phyloP scores from a whole-genome alignment of 164 flowering plant species.

The Liriodendron chinense region DNA sequence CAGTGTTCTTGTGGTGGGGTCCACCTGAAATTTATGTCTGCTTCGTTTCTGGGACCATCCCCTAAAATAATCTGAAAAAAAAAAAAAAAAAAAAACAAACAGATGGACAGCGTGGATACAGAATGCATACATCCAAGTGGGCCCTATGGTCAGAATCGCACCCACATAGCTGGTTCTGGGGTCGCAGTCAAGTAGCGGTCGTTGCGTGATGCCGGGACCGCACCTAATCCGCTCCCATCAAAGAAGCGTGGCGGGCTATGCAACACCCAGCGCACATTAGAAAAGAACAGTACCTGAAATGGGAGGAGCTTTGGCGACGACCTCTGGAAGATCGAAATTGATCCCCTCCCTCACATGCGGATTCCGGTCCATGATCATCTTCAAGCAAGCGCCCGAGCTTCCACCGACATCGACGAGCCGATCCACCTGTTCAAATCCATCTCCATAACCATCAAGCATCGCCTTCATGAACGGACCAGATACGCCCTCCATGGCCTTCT shows the following conservation, averaged over 20 bases:
- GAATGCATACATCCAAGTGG: too few relatives aligned
- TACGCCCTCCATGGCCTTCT: constrained; percentile 69
- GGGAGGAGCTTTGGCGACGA: constrained; percentile 58
- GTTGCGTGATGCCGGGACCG: background rate
- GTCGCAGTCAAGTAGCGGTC: background rate
- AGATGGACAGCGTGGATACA: too few relatives aligned
- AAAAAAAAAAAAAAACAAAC: too few relatives aligned
- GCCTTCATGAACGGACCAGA: constrained; percentile 78
- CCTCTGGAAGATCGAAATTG: constrained; percentile 79
- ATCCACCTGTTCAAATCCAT: constrained; percentile 49
- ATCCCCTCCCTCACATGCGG: constrained; percentile 45
- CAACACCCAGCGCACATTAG: too few relatives aligned
- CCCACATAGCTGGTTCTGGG: background rate
- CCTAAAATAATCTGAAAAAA: too few relatives aligned
- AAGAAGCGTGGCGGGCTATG: too few relatives aligned
- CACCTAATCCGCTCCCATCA: too few relatives aligned
- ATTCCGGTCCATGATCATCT: constrained; percentile 50
- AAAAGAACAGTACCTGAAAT: constrained; percentile 38
- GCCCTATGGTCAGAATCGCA: background rate
- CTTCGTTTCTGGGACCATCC: too few relatives aligned
- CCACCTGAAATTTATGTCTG: too few relatives aligned
- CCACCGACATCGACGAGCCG: constrained; percentile 78
- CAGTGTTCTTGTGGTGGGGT: too few relatives aligned
- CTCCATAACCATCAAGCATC: constrained; percentile 45
- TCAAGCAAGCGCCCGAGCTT: constrained; percentile 70